These are phyloP conservation scores for Diplodia sapinea DNA, from an alignment of 2,329 filamentous ascomycete genomes.

Conservation along the genomic window DNA sequence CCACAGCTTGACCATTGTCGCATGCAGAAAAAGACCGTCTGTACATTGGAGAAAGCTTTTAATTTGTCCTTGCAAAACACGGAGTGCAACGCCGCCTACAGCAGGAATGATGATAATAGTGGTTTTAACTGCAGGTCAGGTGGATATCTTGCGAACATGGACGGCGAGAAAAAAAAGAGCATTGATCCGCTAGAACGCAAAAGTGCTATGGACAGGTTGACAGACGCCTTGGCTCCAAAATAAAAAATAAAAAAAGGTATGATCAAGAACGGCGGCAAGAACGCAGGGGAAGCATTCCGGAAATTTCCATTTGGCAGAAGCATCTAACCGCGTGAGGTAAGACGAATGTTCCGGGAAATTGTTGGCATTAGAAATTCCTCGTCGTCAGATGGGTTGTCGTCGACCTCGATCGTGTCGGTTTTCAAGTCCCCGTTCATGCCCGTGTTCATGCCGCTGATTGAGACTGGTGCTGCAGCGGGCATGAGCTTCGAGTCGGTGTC, in stretches of 20 bases:
- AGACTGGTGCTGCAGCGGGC: constrained; percentile 29
- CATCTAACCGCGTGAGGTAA: constrained; percentile 39
- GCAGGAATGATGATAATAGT: background rate
- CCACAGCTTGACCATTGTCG: constrained; percentile 2
- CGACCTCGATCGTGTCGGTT: constrained; percentile 45
- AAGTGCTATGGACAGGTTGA: constrained; percentile 8
- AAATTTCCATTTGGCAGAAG: background rate
- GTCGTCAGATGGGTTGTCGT: constrained; percentile 43
- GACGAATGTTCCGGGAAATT: constrained; percentile 36
- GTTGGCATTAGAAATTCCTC: constrained; percentile 48
- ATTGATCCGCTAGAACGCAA: constrained; percentile 11
- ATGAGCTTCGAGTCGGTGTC: constrained; percentile 30
- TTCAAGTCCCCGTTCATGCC: constrained; percentile 33
- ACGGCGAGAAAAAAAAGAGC: background rate
- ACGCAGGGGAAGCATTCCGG: background rate
- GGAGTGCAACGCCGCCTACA: constrained; percentile 5
- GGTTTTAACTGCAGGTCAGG: background rate
- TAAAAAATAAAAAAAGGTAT: background rate
- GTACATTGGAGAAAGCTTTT: background rate
- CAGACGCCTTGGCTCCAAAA: constrained; percentile 5
- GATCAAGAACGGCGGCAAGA: background rate
- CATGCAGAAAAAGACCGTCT: background rate
- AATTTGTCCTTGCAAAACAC: constrained; percentile 8
- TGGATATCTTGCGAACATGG: constrained; percentile 18
- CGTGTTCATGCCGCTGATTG: constrained; percentile 22